Conservation (phyloP, 345 rosid genomes). For the Sonneratia caseolaris region DNA sequence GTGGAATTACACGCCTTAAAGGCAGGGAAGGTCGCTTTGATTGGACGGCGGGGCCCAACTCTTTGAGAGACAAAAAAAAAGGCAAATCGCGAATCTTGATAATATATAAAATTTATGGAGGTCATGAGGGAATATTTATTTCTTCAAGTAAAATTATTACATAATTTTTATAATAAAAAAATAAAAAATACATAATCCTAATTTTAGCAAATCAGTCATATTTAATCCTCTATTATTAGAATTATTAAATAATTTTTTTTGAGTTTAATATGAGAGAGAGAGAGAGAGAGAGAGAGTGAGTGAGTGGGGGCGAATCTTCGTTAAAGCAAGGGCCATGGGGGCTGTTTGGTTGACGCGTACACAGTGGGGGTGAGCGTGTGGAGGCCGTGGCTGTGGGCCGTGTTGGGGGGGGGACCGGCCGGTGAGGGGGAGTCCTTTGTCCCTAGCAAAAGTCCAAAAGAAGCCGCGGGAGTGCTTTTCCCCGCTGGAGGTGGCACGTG, state of each 20-base stretch:
- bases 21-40: slow-evolving; percentile 1
- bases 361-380: neutral
- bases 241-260: too few species aligned
- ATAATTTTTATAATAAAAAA: too few species aligned
- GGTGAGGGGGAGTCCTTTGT: neutral
- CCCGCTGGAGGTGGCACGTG: slow-evolving; percentile 6
- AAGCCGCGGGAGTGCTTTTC: neutral
- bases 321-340: slow-evolving; percentile 4
- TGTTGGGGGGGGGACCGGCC: neutral
- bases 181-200: too few species aligned
- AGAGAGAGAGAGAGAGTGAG: too few species aligned
- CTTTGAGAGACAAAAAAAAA: neutral
- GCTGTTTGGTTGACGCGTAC: slow-evolving; percentile 17
- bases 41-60: slow-evolving; percentile 13
- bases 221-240: too few species aligned
- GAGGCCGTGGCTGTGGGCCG: neutral
- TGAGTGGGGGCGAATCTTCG: slow-evolving; percentile 9
- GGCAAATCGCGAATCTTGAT: neutral
- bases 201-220: too few species aligned
- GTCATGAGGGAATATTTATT: too few species aligned
- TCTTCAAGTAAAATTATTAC: too few species aligned
- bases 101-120: too few species aligned
- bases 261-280: too few species aligned
- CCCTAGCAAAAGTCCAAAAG: slow-evolving; percentile 6
- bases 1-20: slow-evolving; percentile 16